Conservation (phyloP, 2,329 filamentous ascomycete genomes). For the Fusarium mangiferae region DNA sequence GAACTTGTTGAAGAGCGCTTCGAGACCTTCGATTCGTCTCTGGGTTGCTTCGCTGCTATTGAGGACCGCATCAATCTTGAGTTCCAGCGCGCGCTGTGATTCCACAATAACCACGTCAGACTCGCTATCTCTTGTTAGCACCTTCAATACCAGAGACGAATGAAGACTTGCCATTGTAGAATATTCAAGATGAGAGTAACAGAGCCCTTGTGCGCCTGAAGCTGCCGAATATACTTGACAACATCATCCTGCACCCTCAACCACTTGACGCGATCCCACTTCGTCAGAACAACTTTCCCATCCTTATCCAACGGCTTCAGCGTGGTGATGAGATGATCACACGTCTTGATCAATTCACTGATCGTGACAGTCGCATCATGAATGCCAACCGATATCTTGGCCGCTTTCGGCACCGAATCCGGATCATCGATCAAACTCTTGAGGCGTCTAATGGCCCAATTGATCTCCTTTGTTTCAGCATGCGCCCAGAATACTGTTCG, state of each 20-base stretch:
- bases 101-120: constrained; percentile 16
- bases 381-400: constrained; percentile 11
- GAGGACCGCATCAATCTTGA: constrained; percentile 13
- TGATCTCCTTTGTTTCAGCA: constrained; percentile 13
- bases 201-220: constrained; percentile 17
- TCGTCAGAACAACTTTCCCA: background rate
- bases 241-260: constrained; percentile 21
- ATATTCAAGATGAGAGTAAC: constrained; percentile 23
- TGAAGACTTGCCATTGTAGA: background rate
- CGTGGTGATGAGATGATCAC: background rate
- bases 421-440: constrained; percentile 19
- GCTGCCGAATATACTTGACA: constrained; percentile 18
- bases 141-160: rapidly evolving
- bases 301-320: background rate
- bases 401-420: constrained; percentile 9
- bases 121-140: background rate
- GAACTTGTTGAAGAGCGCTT: constrained; percentile 19
- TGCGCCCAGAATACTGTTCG: constrained; percentile 16
- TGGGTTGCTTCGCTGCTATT: constrained; percentile 6
- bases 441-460: constrained; percentile 14
- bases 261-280: constrained; percentile 12
- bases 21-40: background rate
- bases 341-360: constrained; percentile 13
- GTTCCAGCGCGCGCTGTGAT: constrained; percentile 3
- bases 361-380: constrained; percentile 25